Evolutionary conservation across 768 basidiomycete genomes (phyloP).

Genomic region (Russula griseocarnosa): DNA sequence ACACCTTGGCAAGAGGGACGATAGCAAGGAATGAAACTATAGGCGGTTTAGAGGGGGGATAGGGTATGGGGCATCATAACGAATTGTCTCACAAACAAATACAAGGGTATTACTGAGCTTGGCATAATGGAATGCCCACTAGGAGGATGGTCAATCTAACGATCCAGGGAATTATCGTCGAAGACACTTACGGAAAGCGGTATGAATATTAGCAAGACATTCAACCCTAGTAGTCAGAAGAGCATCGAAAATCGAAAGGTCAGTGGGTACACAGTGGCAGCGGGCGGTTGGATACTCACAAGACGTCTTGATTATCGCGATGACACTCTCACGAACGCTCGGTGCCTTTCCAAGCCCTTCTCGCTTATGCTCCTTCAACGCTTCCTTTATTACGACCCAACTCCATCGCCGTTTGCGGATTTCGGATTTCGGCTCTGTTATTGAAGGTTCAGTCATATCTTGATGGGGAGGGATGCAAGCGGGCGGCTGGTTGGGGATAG

Average conservation of each 20-base stretch:
- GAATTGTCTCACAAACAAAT: constrained; percentile 59
- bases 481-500: not conserved
- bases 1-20: constrained; percentile 76
- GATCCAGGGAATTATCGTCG: constrained; percentile 1
- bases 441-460: not conserved
- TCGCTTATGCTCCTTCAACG: constrained; percentile 19
- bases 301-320: constrained; percentile 51
- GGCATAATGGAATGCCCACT: constrained; percentile 75
- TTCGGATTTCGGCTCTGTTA: not conserved
- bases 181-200: constrained; percentile 55
- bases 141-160: constrained; percentile 15
- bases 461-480: not conserved
- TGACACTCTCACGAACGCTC: constrained; percentile 43
- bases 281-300: constrained; percentile 41
- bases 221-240: constrained; percentile 48
- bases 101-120: constrained; percentile 52
- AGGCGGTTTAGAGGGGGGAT: not conserved
- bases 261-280: not conserved
- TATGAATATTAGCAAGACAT: constrained; percentile 66
- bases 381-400: not conserved
- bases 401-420: not conserved
- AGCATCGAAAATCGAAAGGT: constrained; percentile 14
- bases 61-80: not conserved
- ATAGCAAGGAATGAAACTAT: constrained; percentile 77
- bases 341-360: constrained; percentile 44